Percentiles rank a stretch among this genome's conserved stretches.
These are phyloP conservation scores for Limonomyces culmigenus DNA, from an alignment of 1,284 basidiomycete species.

Conservation along the genomic window DNA sequence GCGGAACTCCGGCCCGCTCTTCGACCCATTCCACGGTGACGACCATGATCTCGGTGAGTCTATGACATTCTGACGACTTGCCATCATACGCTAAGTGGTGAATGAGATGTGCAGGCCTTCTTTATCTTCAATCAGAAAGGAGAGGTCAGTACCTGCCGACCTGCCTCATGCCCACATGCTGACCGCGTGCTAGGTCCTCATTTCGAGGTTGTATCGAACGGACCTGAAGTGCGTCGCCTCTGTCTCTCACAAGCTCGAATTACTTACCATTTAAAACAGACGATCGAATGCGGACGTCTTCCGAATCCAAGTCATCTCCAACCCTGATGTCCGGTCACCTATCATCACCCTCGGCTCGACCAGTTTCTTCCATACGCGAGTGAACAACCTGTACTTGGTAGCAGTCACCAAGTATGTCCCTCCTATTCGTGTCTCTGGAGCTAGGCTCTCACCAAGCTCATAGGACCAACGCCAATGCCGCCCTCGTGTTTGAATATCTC, in stretches of 20 bases:
- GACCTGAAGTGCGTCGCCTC: slow-evolving; percentile 75
- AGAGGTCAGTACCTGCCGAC: slow-evolving; percentile 44
- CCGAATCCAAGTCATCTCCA: slow-evolving; percentile 95
- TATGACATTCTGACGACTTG: not conserved
- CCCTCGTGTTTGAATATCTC: slow-evolving; percentile 94
- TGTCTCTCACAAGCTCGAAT: not conserved
- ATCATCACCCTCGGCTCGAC: slow-evolving; percentile 97
- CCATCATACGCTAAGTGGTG: slow-evolving; percentile 3
- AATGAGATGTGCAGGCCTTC: slow-evolving; percentile 52
- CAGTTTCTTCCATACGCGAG: slow-evolving; percentile 91
- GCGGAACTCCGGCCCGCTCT: too few relatives aligned
- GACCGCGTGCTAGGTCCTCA: slow-evolving; percentile 53
- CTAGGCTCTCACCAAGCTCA: not conserved
- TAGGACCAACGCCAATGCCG: slow-evolving; percentile 92
- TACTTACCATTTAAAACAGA: slow-evolving; percentile 22
- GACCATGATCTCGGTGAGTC: slow-evolving; percentile 23
- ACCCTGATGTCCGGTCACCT: slow-evolving; percentile 89
- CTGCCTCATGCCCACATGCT: not conserved
- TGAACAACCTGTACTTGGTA: slow-evolving; percentile 90
- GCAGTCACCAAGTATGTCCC: slow-evolving; percentile 79
- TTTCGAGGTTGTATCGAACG: slow-evolving; percentile 82
- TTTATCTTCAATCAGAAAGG: slow-evolving; percentile 98
- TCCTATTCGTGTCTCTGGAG: slow-evolving; percentile 1
- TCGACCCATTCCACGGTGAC: too few relatives aligned
- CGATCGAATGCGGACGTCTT: slow-evolving; percentile 97